These are phyloP conservation scores for Metschnikowia matae DNA, from an alignment of 805 yeast species.

Conservation along the genomic window DNA sequence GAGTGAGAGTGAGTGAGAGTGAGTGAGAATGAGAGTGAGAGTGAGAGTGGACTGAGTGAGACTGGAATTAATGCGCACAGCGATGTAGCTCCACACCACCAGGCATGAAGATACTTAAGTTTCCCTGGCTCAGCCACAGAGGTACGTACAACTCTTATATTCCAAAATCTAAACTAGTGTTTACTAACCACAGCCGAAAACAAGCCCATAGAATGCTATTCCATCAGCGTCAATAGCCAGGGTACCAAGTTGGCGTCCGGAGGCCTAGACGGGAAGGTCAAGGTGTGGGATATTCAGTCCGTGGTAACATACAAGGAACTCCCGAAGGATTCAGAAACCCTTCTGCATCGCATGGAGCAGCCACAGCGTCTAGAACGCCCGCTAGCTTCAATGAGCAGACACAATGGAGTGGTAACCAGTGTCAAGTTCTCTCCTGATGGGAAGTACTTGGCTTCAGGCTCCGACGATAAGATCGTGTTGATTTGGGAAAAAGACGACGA, in stretches of 20 bases:
- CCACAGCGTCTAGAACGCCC: slow-evolving; percentile 39
- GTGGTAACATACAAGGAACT: slow-evolving; percentile 39
- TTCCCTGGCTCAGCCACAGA: slow-evolving; percentile 44
- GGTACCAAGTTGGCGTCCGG: slow-evolving; percentile 89
- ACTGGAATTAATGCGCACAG: too few species aligned
- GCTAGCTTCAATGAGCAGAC: slow-evolving; percentile 87
- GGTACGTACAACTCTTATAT: slow-evolving; percentile 23
- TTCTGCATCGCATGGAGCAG: slow-evolving; percentile 11
- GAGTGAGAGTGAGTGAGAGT: too few species aligned
- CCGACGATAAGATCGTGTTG: slow-evolving; percentile 86
- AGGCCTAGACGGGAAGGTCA: slow-evolving; percentile 84
- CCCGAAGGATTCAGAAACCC: not conserved
- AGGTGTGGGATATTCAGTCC: slow-evolving; percentile 76
- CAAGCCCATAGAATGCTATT: slow-evolving; percentile 77
- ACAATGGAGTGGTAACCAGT: slow-evolving; percentile 94
- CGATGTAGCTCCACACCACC: not conserved
- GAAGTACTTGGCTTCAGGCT: slow-evolving; percentile 85
- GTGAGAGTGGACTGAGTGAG: too few species aligned
- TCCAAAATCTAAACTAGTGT: too few species aligned
- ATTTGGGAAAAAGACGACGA: slow-evolving; percentile 91
- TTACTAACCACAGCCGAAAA: slow-evolving; percentile 58
- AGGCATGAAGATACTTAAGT: slow-evolving; percentile 36
- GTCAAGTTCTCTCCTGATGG: slow-evolving; percentile 93
- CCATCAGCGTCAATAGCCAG: slow-evolving; percentile 76
- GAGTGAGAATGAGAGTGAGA: too few species aligned